Base-by-base conservation (phyloP, 2,329 filamentous ascomycete genomes). In the Pseudogymnoascus sp. region DNA sequence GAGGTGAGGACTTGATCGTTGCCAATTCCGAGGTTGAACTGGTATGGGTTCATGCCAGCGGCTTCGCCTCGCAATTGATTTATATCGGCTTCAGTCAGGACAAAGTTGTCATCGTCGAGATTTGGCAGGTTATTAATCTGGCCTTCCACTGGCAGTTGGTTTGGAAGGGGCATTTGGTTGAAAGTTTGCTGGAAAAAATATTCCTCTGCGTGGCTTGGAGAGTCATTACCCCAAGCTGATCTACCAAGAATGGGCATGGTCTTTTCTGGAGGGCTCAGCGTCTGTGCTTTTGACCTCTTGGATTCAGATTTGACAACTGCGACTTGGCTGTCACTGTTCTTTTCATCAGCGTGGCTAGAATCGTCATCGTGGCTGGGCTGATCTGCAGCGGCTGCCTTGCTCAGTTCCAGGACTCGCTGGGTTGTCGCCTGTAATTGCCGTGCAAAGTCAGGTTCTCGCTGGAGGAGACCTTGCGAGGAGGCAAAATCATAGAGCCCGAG, bases 401-500 rank as follows among this genome's bases (percentile, higher is more conserved):
- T 77, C 14, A 88, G 77, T 1, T 77, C 75, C 3, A 86, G 76
- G 64, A 91, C 85, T 36, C 78, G 82, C 69, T 86, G 79, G 0
- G 81, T 85, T 11, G 84, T 80, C 4, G 77, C 74, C 59, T 81
- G 81, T 11, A 91, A 77, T 60, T 85, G 81, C 28, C 78, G 77
- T 3, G 81, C 82, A 40, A 89, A 79, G 14, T 82, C 79, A 0
- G 87, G 82, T 6, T 82, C 78, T 36, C 79, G 73, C 36, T 84
- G 78, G 6, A 88, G 74, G 18, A 89, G 70, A n/a, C 85, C 84
- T 63, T 83, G 80, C 34, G 77, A 74, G 21, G 86, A 71, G 2
- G 84, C 82, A 40, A 82, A 82, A 66, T 90, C 84, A 66, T 89
- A 85, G 23, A 93, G 82, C 34, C 78, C 80, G 67, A 86, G 78